Evolutionary conservation across 306 rosid species (phyloP).

Genomic region (Glycine latifolia): DNA sequence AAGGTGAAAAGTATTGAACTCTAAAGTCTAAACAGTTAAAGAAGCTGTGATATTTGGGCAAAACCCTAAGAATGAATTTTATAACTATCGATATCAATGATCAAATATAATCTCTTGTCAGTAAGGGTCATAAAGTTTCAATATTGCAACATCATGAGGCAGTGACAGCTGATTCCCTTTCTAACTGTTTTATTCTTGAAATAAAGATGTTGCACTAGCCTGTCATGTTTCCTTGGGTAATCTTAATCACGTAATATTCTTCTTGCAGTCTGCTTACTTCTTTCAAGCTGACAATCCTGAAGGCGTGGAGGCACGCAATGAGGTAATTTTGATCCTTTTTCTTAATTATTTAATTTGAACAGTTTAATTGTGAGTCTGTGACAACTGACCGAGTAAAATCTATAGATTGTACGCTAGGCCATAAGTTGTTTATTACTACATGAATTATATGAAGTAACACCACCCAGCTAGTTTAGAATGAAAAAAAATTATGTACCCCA

Average conservation of each 20-base stretch:
- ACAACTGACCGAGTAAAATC: background rate
- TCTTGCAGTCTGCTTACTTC: slow-evolving; percentile 89
- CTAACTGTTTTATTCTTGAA: slow-evolving; percentile 32
- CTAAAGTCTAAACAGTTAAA: slow-evolving; percentile 5
- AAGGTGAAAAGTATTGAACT: slow-evolving; percentile 28
- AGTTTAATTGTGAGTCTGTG: slow-evolving; percentile 10
- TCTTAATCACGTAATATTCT: slow-evolving; percentile 37
- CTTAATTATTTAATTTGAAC: slow-evolving; percentile 34
- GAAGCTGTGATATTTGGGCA: slow-evolving; percentile 18
- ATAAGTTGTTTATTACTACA: background rate
- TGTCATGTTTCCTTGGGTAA: slow-evolving; percentile 33
- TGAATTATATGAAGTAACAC: background rate
- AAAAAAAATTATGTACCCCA: no score
- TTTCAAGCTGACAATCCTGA: slow-evolving; percentile 97
- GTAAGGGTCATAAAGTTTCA: slow-evolving; percentile 29
- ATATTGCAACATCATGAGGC: background rate
- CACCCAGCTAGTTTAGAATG: slow-evolving; percentile 39
- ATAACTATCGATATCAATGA: slow-evolving; percentile 15
- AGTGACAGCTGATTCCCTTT: slow-evolving; percentile 8
- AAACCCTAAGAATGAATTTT: slow-evolving; percentile 15
- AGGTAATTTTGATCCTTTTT: slow-evolving; percentile 62
- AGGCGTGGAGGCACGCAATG: slow-evolving; percentile 97
- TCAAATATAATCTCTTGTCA: background rate
- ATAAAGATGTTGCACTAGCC: slow-evolving; percentile 37
- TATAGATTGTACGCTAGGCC: slow-evolving; percentile 6